Conservation (phyloP, 805 yeast species). For the Zygosaccharomyces bisporus region DNA sequence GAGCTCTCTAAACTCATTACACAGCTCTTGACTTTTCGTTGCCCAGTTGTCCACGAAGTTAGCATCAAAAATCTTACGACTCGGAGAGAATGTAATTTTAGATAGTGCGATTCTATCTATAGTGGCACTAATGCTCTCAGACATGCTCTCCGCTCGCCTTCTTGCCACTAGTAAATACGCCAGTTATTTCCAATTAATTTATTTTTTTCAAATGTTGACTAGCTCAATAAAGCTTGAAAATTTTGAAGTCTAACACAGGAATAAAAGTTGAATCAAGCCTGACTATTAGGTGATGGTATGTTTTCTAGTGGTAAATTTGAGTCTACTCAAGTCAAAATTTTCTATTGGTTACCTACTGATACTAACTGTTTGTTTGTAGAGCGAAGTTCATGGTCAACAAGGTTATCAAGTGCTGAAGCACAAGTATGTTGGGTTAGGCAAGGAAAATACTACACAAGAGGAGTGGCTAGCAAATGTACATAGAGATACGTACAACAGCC, state of each 20-base stretch:
- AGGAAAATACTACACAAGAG: constrained; percentile 60
- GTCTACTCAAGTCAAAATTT: background rate
- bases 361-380: constrained; percentile 39
- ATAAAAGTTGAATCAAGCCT: background rate
- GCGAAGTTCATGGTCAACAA: constrained; percentile 63
- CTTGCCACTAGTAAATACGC: background rate
- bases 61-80: constrained; percentile 14
- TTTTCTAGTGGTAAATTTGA: background rate
- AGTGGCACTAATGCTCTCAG: constrained; percentile 16
- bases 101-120: constrained; percentile 18
- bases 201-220: background rate
- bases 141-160: constrained; percentile 1
- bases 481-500: constrained; percentile 30
- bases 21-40: constrained; percentile 11
- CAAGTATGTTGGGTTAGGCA: constrained; percentile 72
- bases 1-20: constrained; percentile 12
- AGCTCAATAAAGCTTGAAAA: background rate
- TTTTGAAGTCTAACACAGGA: background rate
- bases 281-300: constrained; percentile 3
- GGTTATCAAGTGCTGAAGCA: constrained; percentile 52
- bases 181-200: background rate
- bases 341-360: background rate
- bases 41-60: constrained; percentile 19
- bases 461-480: constrained; percentile 61
- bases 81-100: background rate